These are phyloP conservation scores for Elsinoe perseae DNA, from an alignment of 2,329 filamentous ascomycete genomes.

Conservation along the genomic window DNA sequence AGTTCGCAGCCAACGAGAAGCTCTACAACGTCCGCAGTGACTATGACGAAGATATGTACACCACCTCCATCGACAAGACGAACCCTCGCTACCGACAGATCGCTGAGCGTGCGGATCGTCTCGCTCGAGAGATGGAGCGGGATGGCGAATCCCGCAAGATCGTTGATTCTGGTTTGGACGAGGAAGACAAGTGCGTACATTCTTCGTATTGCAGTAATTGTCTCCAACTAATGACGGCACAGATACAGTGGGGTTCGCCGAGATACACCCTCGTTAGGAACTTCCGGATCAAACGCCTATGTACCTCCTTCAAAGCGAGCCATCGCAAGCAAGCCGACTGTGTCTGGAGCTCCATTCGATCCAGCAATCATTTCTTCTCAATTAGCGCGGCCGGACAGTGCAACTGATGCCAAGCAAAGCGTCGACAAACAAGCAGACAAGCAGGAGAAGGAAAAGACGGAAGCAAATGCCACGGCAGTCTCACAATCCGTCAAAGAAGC, in stretches of 20 bases:
- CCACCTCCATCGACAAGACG: constrained; percentile 76
- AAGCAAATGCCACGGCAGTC: constrained; percentile 6
- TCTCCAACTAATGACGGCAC: constrained; percentile 16
- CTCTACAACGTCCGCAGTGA: constrained; percentile 82
- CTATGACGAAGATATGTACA: constrained; percentile 93
- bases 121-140: constrained; percentile 92
- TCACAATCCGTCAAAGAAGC: constrained; percentile 17
- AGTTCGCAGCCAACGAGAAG: constrained; percentile 83
- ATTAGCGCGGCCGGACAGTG: constrained; percentile 44
- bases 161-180: constrained; percentile 62
- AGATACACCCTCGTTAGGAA: constrained; percentile 55
- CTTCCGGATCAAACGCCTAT: constrained; percentile 63
- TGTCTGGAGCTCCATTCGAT: constrained; percentile 70
- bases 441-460: constrained; percentile 26
- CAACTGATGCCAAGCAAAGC: constrained; percentile 1
- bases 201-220: too few relatives aligned
- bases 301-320: constrained; percentile 83
- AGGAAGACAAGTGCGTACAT: constrained; percentile 75
- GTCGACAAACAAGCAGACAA: constrained; percentile 21
- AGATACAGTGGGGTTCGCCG: constrained; percentile 90
- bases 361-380: constrained; percentile 89
- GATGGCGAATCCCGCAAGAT: constrained; percentile 76
- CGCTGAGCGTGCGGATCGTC: constrained; percentile 68
- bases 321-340: constrained; percentile 63
- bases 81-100: constrained; percentile 75